A percentile compares a stretch with the other conserved stretches of the same genome.
phyloP scores from a whole-genome alignment of 495 filamentous ascomycete genomes.

The Trichodelitschia bisporula region DNA sequence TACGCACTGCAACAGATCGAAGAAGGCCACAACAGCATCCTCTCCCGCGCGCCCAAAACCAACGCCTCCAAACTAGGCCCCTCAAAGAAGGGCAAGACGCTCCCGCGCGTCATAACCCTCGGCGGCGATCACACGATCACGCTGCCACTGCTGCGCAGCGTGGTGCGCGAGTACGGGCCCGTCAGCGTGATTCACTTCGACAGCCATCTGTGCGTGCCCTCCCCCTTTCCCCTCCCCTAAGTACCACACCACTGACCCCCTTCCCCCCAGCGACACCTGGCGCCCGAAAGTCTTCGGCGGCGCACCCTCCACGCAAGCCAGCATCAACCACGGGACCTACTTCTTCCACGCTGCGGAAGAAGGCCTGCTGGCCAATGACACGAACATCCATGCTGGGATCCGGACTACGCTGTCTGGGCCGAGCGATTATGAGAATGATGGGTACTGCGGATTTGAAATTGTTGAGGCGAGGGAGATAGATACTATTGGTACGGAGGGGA shows the following conservation, averaged over 20 bases:
- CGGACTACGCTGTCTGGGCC: conserved; percentile 49
- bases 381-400: conserved; percentile 70
- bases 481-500: conserved; percentile 40
- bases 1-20: conserved; percentile 20
- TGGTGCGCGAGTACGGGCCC: conserved; percentile 18
- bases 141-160: conserved; percentile 26
- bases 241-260: background rate
- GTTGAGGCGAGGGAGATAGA: conserved; percentile 70
- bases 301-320: conserved; percentile 33
- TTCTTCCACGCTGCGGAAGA: conserved; percentile 45
- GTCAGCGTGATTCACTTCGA: conserved; percentile 22
- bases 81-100: conserved; percentile 29
- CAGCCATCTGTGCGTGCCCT: conserved; percentile 17
- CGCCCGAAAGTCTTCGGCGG: conserved; percentile 41
- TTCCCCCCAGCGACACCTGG: conserved; percentile 28
- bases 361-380: conserved; percentile 55
- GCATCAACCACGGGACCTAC: conserved; percentile 70
- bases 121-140: conserved; percentile 39
- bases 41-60: conserved; percentile 19
- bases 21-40: conserved; percentile 19
- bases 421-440: conserved; percentile 59
- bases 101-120: conserved; percentile 20
- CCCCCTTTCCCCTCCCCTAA: background rate
- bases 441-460: conserved; percentile 57
- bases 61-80: conserved; percentile 23